A percentile compares a stretch with the other conserved stretches of the same genome.
Conservation (phyloP, 306 rosid species). For the Morella rubra region DNA sequence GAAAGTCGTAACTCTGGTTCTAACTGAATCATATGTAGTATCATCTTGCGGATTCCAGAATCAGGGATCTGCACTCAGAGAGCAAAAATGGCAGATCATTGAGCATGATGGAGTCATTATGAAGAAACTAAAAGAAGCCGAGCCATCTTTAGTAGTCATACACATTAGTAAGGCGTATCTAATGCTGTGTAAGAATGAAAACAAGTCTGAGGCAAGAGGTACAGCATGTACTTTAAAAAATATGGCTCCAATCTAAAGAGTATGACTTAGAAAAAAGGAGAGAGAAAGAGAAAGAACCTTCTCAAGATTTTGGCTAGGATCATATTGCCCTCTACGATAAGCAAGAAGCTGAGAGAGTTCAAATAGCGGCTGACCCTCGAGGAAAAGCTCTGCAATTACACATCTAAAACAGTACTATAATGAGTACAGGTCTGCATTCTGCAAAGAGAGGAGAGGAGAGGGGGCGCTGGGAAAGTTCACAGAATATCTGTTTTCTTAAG, state of each 20-base stretch:
- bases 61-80: constrained; percentile 77
- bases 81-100: constrained; percentile 18
- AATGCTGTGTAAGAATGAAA: constrained; percentile 1
- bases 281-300: constrained; percentile 50
- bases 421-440: constrained; percentile 28
- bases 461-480: not conserved
- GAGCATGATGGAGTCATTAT: not conserved
- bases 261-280: not conserved
- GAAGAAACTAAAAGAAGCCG: not conserved
- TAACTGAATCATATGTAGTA: constrained; percentile 90
- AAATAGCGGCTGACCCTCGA: constrained; percentile 94
- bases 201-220: constrained; percentile 2
- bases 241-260: not conserved
- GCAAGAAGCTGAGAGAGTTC: constrained; percentile 96
- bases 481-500: not conserved
- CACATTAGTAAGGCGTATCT: not conserved
- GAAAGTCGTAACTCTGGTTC: constrained; percentile 87
- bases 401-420: constrained; percentile 58
- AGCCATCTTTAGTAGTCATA: not conserved
- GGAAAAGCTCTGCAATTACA: constrained; percentile 98
- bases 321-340: constrained; percentile 97
- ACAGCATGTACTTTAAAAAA: not conserved
- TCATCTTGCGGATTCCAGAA: constrained; percentile 87
- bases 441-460: not conserved
- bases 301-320: constrained; percentile 91